These are phyloP conservation scores for Populus simonii DNA, from an alignment of 345 rosid genomes.

Conservation along the genomic window DNA sequence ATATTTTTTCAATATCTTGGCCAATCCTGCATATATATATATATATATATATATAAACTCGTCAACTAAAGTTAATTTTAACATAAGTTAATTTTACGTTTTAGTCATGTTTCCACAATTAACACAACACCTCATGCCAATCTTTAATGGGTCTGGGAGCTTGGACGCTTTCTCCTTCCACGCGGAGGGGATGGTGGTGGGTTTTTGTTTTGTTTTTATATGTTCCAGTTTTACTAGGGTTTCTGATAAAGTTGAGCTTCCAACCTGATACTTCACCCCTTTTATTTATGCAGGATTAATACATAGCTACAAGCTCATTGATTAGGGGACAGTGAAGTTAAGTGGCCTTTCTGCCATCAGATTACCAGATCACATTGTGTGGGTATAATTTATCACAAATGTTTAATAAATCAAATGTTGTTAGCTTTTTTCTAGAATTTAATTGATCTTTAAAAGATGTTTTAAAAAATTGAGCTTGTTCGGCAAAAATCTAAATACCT, in stretches of 20 bases:
- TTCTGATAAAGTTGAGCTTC: not conserved
- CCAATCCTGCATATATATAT: slow-evolving; percentile 46
- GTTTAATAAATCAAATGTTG: not conserved
- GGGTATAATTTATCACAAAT: not conserved
- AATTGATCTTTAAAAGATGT: not conserved
- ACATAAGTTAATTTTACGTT: too few species aligned
- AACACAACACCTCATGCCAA: too few species aligned
- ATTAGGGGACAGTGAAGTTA: not conserved
- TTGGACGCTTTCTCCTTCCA: too few species aligned
- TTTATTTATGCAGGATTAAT: not conserved
- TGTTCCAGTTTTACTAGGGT: too few species aligned
- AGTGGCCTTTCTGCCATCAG: not conserved
- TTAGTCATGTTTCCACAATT: too few species aligned
- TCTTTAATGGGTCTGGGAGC: too few species aligned
- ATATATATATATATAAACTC: not conserved
- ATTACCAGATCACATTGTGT: not conserved
- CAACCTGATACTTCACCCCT: not conserved
- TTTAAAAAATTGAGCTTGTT: not conserved
- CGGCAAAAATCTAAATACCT: slow-evolving; percentile 28
- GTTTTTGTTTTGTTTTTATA: too few species aligned
- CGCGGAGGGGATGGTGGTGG: too few species aligned
- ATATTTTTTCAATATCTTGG: slow-evolving; percentile 85
- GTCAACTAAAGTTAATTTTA: too few species aligned
- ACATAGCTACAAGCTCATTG: not conserved
- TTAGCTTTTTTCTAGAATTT: not conserved